These are phyloP conservation scores for Cladosporium sp. DNA, from an alignment of 2,329 filamentous ascomycete genomes.

Conservation along the genomic window DNA sequence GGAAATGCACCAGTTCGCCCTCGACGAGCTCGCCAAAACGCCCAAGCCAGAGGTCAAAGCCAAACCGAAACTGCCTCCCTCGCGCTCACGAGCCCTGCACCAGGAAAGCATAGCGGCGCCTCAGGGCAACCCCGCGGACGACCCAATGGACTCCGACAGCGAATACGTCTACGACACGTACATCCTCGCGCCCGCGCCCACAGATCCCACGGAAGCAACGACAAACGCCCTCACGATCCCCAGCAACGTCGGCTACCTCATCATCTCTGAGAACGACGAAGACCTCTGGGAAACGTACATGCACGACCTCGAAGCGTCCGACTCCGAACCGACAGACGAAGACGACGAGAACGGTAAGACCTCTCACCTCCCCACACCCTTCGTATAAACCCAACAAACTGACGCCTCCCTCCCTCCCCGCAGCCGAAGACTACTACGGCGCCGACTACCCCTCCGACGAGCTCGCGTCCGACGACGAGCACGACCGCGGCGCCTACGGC, in stretches of 20 bases:
- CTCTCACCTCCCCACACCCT: conserved; percentile 29
- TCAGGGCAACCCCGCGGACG: conserved; percentile 28
- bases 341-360: conserved; percentile 49
- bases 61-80: conserved; percentile 6
- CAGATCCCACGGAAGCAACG: conserved; percentile 21
- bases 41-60: conserved; percentile 13
- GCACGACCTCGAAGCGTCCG: conserved; percentile 7
- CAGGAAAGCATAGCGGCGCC: conserved; percentile 1
- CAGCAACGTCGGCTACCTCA: conserved; percentile 38
- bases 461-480: conserved; percentile 64
- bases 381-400: no score
- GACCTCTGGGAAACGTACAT: conserved; percentile 53
- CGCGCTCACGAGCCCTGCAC: conserved; percentile 15
- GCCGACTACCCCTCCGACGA: conserved; percentile 79
- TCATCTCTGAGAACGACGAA: conserved; percentile 47
- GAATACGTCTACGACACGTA: conserved; percentile 60
- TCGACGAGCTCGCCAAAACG: conserved; percentile 20
- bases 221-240: conserved; percentile 19
- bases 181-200: conserved; percentile 36
- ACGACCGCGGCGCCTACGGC: conserved; percentile 40
- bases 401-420: no score
- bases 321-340: conserved; percentile 49
- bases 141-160: conserved; percentile 38
- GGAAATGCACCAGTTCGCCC: conserved; percentile 23
- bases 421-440: conserved; percentile 68